Conservation (phyloP, 768 basidiomycete species). For the Phallus indusiatus region DNA sequence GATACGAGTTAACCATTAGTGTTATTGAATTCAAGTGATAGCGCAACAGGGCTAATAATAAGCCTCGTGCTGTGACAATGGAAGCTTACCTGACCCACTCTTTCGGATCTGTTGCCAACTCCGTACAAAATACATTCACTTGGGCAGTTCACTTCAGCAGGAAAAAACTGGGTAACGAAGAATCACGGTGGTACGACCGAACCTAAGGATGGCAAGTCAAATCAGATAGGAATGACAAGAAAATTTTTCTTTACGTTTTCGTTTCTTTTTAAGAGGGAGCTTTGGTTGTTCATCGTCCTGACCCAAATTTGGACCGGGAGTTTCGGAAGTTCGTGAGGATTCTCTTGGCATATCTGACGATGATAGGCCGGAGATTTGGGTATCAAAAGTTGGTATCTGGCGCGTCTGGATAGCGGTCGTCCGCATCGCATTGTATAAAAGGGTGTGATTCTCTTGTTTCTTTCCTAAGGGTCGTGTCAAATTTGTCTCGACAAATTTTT, state of each 20-base stretch:
- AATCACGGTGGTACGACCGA: neutral
- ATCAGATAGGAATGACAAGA: constrained; percentile 16
- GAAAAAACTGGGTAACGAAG: neutral
- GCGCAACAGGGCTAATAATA: neutral
- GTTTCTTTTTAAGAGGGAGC: constrained; percentile 56
- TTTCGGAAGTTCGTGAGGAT: constrained; percentile 22
- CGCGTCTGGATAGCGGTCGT: constrained; percentile 54
- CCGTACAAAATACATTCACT: constrained; percentile 14
- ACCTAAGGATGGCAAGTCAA: constrained; percentile 17
- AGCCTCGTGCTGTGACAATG: neutral
- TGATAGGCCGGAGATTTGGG: constrained; percentile 12
- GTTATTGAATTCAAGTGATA: neutral
- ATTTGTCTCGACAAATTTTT: constrained; percentile 9
- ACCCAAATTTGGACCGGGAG: constrained; percentile 24
- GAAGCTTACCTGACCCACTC: neutral
- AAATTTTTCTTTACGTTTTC: constrained; percentile 49
- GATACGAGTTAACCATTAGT: constrained; percentile 31
- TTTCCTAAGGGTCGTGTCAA: constrained; percentile 19
- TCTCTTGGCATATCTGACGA: constrained; percentile 18
- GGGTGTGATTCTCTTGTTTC: constrained; percentile 56
- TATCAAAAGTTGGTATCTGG: neutral
- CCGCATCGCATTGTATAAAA: constrained; percentile 71
- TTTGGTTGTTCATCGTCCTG: constrained; percentile 38
- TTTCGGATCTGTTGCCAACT: constrained; percentile 9
- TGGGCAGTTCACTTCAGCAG: constrained; percentile 6